A percentile compares a stretch with the other conserved stretches of the same genome.
These are phyloP conservation scores for Lablab purpureus DNA, from an alignment of 306 rosid species.

Conservation along the genomic window DNA sequence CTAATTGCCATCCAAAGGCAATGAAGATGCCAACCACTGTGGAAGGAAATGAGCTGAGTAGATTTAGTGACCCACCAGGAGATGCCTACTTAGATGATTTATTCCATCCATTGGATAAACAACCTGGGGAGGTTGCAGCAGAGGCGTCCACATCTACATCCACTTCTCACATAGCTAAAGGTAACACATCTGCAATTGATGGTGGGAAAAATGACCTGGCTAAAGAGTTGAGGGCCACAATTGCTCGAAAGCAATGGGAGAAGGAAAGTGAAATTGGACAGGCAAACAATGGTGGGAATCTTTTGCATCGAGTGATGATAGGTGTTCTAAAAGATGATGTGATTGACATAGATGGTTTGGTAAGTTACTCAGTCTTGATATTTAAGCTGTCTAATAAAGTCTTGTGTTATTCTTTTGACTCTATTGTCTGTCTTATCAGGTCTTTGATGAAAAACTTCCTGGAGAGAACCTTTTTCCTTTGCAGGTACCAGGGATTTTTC, in stretches of 20 bases:
- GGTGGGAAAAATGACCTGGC: conserved; percentile 90
- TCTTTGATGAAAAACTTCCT: conserved; percentile 86
- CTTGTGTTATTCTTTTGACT: conserved; percentile 39
- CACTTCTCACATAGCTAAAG: conserved; percentile 60
- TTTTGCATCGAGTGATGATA: conserved; percentile 81
- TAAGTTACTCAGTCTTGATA: conserved; percentile 51
- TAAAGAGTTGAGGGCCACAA: conserved; percentile 91
- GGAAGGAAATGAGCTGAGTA: conserved; percentile 89
- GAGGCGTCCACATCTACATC: conserved; percentile 92
- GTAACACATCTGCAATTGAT: conserved; percentile 60
- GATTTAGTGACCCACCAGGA: conserved; percentile 98
- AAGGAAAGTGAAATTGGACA: conserved; percentile 87
- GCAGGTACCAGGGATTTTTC: conserved; percentile 66
- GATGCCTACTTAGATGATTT: conserved; percentile 97
- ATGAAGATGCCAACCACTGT: conserved; percentile 62
- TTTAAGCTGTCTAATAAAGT: conserved; percentile 27
- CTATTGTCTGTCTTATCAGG: conserved; percentile 57
- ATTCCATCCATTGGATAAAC: conserved; percentile 83
- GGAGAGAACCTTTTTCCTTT: conserved; percentile 93
- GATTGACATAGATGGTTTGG: conserved; percentile 95
- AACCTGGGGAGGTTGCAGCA: conserved; percentile 62
- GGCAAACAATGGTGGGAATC: conserved; percentile 80
- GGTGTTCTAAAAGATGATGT: conserved; percentile 86
- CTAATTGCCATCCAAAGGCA: conserved; percentile 66
- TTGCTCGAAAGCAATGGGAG: conserved; percentile 94